Conservation (phyloP, 768 basidiomycete genomes). For the Boletus sensibilis region DNA sequence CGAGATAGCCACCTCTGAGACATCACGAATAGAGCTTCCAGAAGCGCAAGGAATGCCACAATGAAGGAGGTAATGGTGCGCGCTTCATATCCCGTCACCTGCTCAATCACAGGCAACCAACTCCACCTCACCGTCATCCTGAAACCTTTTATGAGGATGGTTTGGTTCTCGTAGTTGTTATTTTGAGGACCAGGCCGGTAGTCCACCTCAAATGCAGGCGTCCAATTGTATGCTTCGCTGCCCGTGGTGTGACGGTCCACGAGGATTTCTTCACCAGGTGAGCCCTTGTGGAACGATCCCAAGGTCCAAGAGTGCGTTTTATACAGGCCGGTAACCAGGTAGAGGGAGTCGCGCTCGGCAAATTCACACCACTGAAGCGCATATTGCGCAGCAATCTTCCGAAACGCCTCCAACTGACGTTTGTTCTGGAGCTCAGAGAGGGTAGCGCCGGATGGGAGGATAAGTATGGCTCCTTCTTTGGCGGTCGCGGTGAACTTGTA, state of each 20-base stretch:
- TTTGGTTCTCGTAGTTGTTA: slow-evolving; percentile 4
- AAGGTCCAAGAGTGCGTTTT: background rate
- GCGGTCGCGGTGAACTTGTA: background rate
- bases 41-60: background rate
- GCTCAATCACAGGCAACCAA: background rate
- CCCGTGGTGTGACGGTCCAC: background rate
- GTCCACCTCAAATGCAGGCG: background rate
- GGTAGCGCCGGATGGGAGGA: slow-evolving; percentile 3
- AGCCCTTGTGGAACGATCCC: background rate
- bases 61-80: background rate
- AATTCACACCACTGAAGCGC: background rate
- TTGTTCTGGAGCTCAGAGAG: background rate
- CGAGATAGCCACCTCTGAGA: background rate
- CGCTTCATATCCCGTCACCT: background rate
- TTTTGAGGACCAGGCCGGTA: background rate
- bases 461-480: slow-evolving; percentile 2
- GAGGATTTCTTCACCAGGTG: background rate
- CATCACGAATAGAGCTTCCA: background rate
- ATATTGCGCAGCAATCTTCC: background rate
- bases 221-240: background rate
- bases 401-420: background rate
- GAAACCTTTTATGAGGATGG: slow-evolving; percentile 11
- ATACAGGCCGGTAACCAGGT: slow-evolving; percentile 6
- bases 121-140: slow-evolving; percentile 1
- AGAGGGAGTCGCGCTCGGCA: background rate